Percentiles rank a stretch among this genome's conserved stretches.
Evolutionary conservation across 441 rosid species (phyloP).

Genomic region (Erodium chrysanthum): DNA sequence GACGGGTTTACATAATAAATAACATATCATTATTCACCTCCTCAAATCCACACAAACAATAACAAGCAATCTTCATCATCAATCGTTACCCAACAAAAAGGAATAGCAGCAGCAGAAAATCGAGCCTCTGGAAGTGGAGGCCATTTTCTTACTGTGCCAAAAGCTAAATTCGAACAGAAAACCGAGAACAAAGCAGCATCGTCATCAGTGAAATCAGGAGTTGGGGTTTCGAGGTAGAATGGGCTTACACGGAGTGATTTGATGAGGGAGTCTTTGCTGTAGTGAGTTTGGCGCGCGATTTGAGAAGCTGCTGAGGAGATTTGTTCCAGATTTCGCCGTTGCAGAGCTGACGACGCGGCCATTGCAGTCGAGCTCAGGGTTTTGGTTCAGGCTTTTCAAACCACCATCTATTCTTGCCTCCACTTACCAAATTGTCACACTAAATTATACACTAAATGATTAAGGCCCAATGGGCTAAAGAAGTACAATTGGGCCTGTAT

Average conservation of each 20-base stretch:
- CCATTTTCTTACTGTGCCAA: too few relatives aligned
- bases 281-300: slow-evolving; percentile 48
- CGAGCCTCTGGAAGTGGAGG: not conserved
- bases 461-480: not conserved
- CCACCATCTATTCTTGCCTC: not conserved
- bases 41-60: slow-evolving; percentile 3
- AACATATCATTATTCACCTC: not conserved
- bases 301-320: slow-evolving; percentile 48
- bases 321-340: too few relatives aligned
- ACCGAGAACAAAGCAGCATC: not conserved
- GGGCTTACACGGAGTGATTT: slow-evolving; percentile 55
- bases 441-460: too few relatives aligned
- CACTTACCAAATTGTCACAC: not conserved
- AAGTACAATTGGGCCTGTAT: not conserved
- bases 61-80: not conserved
- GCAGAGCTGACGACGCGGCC: slow-evolving; percentile 47
- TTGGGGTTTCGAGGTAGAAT: not conserved
- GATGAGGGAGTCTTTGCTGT: slow-evolving; percentile 59
- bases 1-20: not conserved
- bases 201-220: not conserved
- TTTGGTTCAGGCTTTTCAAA: not conserved
- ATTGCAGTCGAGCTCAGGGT: slow-evolving; percentile 20
- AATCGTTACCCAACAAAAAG: not conserved
- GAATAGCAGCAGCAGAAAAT: not conserved
- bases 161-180: not conserved